phyloP scores from a whole-genome alignment of 441 rosid genomes.

The Bocquillonia castaneifolia region DNA sequence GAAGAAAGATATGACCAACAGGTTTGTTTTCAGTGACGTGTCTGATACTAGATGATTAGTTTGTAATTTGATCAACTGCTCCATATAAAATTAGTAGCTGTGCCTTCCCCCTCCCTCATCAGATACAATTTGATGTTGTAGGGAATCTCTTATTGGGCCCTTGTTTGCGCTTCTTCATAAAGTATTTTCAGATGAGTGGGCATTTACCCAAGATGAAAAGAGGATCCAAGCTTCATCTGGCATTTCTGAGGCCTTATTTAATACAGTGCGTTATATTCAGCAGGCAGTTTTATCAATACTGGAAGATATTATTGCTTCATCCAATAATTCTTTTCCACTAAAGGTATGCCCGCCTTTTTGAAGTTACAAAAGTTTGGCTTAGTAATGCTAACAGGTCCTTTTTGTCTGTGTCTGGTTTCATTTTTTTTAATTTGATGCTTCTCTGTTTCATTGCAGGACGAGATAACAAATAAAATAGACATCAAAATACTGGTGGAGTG shows the following conservation, averaged over 20 bases:
- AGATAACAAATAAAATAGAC: constrained; percentile 40
- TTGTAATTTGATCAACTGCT: constrained; percentile 14
- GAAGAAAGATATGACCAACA: constrained; percentile 74
- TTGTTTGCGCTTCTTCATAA: constrained; percentile 71
- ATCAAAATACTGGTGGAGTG: constrained; percentile 60
- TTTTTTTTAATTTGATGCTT: constrained; percentile 12
- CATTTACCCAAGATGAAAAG: constrained; percentile 32
- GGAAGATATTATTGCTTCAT: constrained; percentile 62
- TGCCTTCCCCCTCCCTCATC: constrained; percentile 12
- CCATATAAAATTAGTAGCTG: not conserved
- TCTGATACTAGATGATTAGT: not conserved
- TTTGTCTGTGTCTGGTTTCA: not conserved
- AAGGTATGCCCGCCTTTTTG: constrained; percentile 47
- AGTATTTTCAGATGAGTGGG: constrained; percentile 52
- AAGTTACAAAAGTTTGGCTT: constrained; percentile 10
- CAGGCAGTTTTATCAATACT: constrained; percentile 66
- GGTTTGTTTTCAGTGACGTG: constrained; percentile 40
- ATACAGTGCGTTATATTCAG: constrained; percentile 44
- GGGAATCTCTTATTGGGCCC: constrained; percentile 74
- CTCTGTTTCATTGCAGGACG: constrained; percentile 50
- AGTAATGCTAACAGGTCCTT: not conserved
- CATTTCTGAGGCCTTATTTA: constrained; percentile 33
- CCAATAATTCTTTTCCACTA: constrained; percentile 26
- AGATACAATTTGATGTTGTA: constrained; percentile 27
- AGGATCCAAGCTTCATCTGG: constrained; percentile 41